Percentiles rank a stretch among this genome's conserved stretches.
Conservation (phyloP, 306 rosid species). For the Cicer yamashitae region DNA sequence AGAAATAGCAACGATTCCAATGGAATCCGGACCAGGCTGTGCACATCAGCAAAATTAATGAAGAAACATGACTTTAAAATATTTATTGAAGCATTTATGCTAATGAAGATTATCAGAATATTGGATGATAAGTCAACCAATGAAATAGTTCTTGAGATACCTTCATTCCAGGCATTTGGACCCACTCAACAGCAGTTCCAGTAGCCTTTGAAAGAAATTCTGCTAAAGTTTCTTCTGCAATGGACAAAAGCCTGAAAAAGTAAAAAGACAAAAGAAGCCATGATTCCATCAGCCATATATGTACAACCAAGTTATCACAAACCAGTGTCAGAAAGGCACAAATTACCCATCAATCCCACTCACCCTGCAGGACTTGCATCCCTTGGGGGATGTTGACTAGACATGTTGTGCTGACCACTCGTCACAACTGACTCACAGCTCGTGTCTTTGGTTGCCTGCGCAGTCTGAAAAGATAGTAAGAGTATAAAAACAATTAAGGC, state of each 20-base stretch:
- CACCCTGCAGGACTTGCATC: slow-evolving; percentile 99
- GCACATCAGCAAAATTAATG: slow-evolving; percentile 37
- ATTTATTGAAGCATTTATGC: not conserved
- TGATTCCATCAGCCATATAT: slow-evolving; percentile 54
- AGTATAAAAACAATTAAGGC: not conserved
- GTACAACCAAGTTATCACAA: slow-evolving; percentile 49
- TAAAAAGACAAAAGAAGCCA: slow-evolving; percentile 48
- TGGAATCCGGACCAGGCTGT: slow-evolving; percentile 99
- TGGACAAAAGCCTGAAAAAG: slow-evolving; percentile 92
- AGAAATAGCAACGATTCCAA: slow-evolving; percentile 99
- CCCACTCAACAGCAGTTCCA: slow-evolving; percentile 99
- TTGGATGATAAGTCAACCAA: not conserved
- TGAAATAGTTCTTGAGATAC: slow-evolving; percentile 45
- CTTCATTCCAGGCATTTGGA: slow-evolving; percentile 99
- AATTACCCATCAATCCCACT: slow-evolving; percentile 76
- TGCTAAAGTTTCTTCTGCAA: slow-evolving; percentile 99
- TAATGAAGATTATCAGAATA: not conserved
- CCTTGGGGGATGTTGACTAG: slow-evolving; percentile 94
- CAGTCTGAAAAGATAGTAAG: slow-evolving; percentile 56
- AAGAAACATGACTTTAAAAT: slow-evolving; percentile 2
- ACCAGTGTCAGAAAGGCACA: slow-evolving; percentile 58
- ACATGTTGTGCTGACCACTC: slow-evolving; percentile 91
- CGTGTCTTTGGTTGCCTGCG: slow-evolving; percentile 90
- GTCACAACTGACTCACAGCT: slow-evolving; percentile 96
- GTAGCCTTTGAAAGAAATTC: slow-evolving; percentile 99